Percentiles rank a stretch among this genome's conserved stretches.
Evolutionary conservation across 2,329 filamentous ascomycete species (phyloP).

Genomic region (Talaromyces sp.): DNA sequence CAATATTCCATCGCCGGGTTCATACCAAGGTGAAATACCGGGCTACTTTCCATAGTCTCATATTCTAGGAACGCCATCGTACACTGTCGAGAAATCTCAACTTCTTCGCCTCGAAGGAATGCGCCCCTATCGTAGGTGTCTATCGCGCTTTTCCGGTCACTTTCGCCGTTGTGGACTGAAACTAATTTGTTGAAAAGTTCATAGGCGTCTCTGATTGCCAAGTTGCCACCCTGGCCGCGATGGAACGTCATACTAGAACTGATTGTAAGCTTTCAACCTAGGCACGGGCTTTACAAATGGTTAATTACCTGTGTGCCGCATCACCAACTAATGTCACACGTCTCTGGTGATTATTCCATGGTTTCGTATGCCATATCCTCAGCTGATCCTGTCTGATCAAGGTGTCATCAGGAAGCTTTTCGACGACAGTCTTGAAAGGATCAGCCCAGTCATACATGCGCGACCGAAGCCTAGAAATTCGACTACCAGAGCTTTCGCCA

Average conservation of each 20-base stretch:
- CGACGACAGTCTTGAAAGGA: conserved; percentile 6
- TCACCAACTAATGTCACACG: conserved; percentile 13
- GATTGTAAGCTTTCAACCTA: not conserved
- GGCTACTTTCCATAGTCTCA: conserved; percentile 6
- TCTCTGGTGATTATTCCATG: conserved; percentile 10
- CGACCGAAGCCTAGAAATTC: conserved; percentile 1
- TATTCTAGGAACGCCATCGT: conserved; percentile 14
- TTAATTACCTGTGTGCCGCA: conserved; percentile 7
- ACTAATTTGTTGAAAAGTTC: conserved; percentile 10
- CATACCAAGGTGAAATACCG: conserved; percentile 7
- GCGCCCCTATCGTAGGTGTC: conserved; percentile 13
- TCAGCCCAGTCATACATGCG: conserved; percentile 13
- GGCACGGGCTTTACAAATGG: not conserved
- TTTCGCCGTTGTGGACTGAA: not conserved
- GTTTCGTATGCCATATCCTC: conserved; percentile 13
- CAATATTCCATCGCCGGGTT: not conserved
- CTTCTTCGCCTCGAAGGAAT: conserved; percentile 9
- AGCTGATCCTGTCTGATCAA: conserved; percentile 9
- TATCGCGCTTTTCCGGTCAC: not conserved
- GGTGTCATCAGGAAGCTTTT: conserved; percentile 8
- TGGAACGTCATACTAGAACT: conserved; percentile 14
- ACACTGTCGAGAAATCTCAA: conserved; percentile 11
- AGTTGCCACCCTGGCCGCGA: conserved; percentile 14
- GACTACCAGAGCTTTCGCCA: not conserved
- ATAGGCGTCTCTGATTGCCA: conserved; percentile 14